phyloP scores from a whole-genome alignment of 2,329 filamentous ascomycete genomes.

The Colletotrichum scovillei region DNA sequence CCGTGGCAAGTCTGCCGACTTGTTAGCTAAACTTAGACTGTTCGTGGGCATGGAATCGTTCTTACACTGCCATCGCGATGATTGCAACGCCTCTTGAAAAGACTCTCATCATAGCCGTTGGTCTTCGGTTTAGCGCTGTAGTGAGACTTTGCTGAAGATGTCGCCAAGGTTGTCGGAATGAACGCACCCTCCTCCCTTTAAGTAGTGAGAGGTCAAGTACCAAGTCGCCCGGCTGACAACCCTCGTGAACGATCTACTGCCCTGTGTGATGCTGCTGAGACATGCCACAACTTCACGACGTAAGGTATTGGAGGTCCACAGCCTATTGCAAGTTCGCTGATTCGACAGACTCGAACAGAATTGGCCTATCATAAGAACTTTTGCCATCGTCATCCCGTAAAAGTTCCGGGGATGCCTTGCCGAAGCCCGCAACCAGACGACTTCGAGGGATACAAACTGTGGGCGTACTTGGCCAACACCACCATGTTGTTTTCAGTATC shows the following conservation, averaged over 20 bases:
- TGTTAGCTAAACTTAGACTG: background rate
- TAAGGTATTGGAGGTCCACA: background rate
- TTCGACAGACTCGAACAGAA: background rate
- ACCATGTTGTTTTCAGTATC: background rate
- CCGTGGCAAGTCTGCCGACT: background rate
- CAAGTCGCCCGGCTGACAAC: background rate
- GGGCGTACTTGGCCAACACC: background rate
- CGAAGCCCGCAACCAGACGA: background rate
- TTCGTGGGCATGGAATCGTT: fast-evolving
- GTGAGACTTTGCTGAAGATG: background rate
- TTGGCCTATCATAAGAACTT: background rate
- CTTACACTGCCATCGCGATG: background rate
- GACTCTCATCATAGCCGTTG: background rate
- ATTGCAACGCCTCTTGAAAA: background rate
- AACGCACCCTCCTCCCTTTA: background rate
- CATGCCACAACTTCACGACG: background rate
- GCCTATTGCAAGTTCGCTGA: background rate
- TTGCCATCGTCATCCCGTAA: background rate
- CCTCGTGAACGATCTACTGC: background rate
- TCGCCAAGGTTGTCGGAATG: background rate
- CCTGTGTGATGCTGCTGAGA: background rate
- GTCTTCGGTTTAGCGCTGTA: background rate
- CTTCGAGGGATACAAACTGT: background rate
- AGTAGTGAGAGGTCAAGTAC: background rate
- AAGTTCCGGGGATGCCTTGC: background rate